A percentile compares a stretch with the other conserved stretches of the same genome.
phyloP scores from a whole-genome alignment of 305 asterid genomes.

The Salvia sclarea region DNA sequence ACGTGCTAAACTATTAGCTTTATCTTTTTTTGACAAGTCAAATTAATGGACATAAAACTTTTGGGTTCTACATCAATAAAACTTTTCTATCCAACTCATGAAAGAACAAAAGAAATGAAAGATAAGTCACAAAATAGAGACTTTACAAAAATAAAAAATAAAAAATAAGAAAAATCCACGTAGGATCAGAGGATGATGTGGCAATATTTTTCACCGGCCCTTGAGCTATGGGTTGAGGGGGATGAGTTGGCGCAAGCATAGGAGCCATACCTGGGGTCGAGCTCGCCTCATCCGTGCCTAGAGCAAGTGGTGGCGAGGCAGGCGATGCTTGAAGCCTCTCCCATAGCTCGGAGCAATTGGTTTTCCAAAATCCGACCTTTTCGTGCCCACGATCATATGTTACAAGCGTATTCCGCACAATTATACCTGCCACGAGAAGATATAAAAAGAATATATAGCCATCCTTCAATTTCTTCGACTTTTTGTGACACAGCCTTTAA shows the following conservation, averaged over 20 bases:
- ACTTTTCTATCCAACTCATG: too few species aligned
- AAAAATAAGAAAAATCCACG: too few species aligned
- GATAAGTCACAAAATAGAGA: too few species aligned
- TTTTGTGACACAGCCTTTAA: too few species aligned
- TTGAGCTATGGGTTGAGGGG: slow-evolving; percentile 44
- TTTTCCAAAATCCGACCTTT: slow-evolving; percentile 92
- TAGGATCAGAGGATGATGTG: too few species aligned
- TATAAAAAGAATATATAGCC: slow-evolving; percentile 30
- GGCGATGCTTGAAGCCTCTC: slow-evolving; percentile 62
- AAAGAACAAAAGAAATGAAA: too few species aligned
- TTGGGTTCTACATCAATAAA: too few species aligned
- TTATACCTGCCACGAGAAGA: slow-evolving; percentile 60
- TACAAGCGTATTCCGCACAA: slow-evolving; percentile 94
- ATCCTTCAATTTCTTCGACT: neutral
- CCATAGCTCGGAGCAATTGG: slow-evolving; percentile 94
- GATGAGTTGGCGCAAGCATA: slow-evolving; percentile 53
- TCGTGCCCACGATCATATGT: slow-evolving; percentile 92
- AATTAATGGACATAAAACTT: too few species aligned
- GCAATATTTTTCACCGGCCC: too few species aligned
- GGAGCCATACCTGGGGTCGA: slow-evolving; percentile 55
- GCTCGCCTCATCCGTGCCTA: slow-evolving; percentile 37
- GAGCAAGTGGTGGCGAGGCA: slow-evolving; percentile 57
- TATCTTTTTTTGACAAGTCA: too few species aligned
- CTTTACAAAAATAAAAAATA: too few species aligned
- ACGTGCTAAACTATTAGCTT: too few species aligned